Percentiles rank a stretch among this genome's conserved stretches.
Evolutionary conservation across 2,329 filamentous ascomycete species (phyloP).

Genomic region (Phyllosticta citriasiana): DNA sequence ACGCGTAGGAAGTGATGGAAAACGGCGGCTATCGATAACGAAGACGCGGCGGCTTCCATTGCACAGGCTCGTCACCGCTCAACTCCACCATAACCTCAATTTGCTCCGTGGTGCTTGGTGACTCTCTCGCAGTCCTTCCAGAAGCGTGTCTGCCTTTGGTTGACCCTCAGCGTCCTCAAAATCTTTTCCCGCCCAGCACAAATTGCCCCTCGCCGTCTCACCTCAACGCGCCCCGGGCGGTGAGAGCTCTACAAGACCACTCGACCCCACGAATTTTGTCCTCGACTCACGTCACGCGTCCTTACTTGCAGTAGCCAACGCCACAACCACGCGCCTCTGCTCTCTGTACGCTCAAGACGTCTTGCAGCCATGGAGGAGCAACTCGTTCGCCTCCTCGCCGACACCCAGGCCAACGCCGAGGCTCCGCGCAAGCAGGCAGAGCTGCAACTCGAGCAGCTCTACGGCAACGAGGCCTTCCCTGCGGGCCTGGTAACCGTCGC

Average conservation of each 20-base stretch:
- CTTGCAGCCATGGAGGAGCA: conserved; percentile 68
- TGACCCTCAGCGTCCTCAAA: not conserved
- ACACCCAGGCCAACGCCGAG: conserved; percentile 71
- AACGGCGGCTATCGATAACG: not conserved
- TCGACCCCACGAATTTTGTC: conserved; percentile 5
- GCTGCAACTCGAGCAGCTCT: conserved; percentile 64
- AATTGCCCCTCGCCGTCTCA: not conserved
- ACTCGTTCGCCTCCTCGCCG: conserved; percentile 76
- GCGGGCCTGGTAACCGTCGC: conserved; percentile 72
- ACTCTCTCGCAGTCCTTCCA: not conserved
- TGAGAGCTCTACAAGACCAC: not conserved
- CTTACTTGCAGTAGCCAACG: not conserved
- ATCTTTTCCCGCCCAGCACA: not conserved
- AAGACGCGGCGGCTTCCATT: too few species aligned
- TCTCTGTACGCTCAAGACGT: not conserved
- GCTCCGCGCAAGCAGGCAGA: conserved; percentile 78
- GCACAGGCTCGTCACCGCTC: not conserved
- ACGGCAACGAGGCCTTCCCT: conserved; percentile 61
- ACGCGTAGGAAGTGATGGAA: not conserved
- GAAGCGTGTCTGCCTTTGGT: not conserved
- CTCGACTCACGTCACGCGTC: not conserved
- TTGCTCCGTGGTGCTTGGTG: not conserved
- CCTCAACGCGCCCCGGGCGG: not conserved
- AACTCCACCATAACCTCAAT: not conserved
- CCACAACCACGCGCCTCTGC: not conserved